Percentiles rank a stretch among this genome's conserved stretches.
phyloP scores from a whole-genome alignment of 257 asterid species.

The Solanum chaucha region DNA sequence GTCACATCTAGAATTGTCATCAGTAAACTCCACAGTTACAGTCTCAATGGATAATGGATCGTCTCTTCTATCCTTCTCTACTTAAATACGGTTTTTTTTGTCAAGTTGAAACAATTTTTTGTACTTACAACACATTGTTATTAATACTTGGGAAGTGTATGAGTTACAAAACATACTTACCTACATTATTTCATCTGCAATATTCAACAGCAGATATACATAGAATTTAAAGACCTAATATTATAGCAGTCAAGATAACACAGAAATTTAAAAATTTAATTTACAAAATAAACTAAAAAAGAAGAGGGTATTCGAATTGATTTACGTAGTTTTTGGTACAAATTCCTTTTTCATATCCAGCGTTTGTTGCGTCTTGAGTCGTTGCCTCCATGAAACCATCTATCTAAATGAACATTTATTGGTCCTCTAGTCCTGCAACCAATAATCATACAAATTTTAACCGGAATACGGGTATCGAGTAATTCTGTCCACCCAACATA shows the following conservation, averaged over 20 bases:
- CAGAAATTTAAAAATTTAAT: background rate
- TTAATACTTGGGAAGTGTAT: background rate
- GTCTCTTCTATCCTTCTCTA: background rate
- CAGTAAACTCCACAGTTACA: background rate
- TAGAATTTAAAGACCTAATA: background rate
- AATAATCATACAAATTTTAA: background rate
- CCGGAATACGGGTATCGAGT: background rate
- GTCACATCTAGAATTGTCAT: background rate
- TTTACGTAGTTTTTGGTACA: background rate
- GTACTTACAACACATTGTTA: background rate
- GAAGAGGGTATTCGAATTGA: background rate
- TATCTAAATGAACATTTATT: slow-evolving; percentile 58
- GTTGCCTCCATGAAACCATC: slow-evolving; percentile 87
- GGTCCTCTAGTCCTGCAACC: slow-evolving; percentile 64
- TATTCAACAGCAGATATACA: background rate
- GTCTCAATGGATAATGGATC: background rate
- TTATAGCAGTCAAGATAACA: background rate
- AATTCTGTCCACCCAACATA: background rate
- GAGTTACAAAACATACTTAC: background rate
- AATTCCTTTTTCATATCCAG: slow-evolving; percentile 30
- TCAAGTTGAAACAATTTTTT: too few relatives aligned
- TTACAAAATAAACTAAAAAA: background rate
- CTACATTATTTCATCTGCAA: background rate
- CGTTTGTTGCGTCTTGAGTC: slow-evolving; percentile 55
- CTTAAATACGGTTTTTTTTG: background rate